Evolutionary conservation across 2,329 filamentous ascomycete species (phyloP).

Genomic region (Claviceps sp.): DNA sequence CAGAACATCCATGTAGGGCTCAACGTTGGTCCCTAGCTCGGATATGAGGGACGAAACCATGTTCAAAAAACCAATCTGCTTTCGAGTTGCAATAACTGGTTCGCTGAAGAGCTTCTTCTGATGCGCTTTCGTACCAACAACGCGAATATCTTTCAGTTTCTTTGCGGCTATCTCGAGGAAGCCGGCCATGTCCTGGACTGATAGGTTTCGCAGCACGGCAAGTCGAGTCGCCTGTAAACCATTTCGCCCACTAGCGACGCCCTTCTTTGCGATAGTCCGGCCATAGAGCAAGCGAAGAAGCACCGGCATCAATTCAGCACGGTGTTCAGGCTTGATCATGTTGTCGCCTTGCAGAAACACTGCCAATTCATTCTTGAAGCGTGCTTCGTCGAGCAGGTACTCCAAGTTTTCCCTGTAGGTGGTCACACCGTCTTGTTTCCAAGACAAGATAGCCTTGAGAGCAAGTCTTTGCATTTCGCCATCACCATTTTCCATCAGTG

Average conservation of each 20-base stretch:
- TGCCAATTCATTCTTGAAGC: conserved; percentile 88
- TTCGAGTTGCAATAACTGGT: conserved; percentile 53
- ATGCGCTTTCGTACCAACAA: conserved; percentile 37
- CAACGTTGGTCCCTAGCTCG: conserved; percentile 63
- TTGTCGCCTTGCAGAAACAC: conserved; percentile 70
- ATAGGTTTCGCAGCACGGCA: conserved; percentile 66
- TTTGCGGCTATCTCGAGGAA: conserved; percentile 78
- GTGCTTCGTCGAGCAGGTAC: conserved; percentile 77
- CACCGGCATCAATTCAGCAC: conserved; percentile 65
- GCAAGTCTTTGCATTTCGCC: conserved; percentile 76
- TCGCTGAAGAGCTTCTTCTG: conserved; percentile 40
- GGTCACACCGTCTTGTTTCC: conserved; percentile 67
- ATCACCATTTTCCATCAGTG: conserved; percentile 76
- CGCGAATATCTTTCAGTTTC: conserved; percentile 45
- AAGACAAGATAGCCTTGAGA: conserved; percentile 73
- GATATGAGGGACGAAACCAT: conserved; percentile 82
- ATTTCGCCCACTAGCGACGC: conserved; percentile 61
- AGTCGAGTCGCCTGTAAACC: conserved; percentile 73
- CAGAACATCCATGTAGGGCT: conserved; percentile 53
- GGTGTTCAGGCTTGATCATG: conserved; percentile 60
- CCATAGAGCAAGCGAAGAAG: conserved; percentile 82
- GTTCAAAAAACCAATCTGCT: conserved; percentile 82
- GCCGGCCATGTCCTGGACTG: conserved; percentile 56
- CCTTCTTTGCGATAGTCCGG: conserved; percentile 71
- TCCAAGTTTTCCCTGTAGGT: conserved; percentile 76